Evolutionary conservation across 2,329 filamentous ascomycete species (phyloP), one percentile per base, ranked within the genome.

Genomic region (Kalaharituber pfeilii): DNA sequence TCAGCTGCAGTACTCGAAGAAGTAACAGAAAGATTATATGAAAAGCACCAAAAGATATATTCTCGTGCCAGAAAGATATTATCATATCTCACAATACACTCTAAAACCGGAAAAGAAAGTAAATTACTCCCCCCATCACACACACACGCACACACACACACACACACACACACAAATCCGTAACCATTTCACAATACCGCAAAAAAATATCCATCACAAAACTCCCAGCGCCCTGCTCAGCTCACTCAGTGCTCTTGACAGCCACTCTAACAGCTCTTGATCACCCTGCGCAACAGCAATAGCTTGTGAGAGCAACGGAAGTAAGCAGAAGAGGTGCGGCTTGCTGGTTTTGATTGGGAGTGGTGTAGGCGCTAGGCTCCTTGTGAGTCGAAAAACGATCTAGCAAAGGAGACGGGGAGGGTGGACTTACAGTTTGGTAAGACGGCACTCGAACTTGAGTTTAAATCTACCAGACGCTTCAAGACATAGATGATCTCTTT

Each of bases 301-400:
- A 1, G 81, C 82, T 60, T 75, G 74, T 18, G 82, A 75, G 50
- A 93, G 67, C 50, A 96, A 70, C 6, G 86, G 84, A 67, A 93
- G 94, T 58, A 98, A 68, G 65, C 82, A 75, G 60, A 85, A 73
- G 28, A 96, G 69, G 69, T 96, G 88, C 65, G 83, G 86, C 64
- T 79, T 79, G 13, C 70, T 71, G 57, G 77, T 73, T 56, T 75
- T 76, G 2, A 28, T 18, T 28, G 47, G 22, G 15, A 25, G 47
- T 74, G 71, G 42, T 15, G 18, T 47, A 18, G 33, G 33, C 20
- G 33, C 33, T 39, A 39, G 20, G 15, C 20, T 49, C 72, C 69
- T 1, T 42, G 11, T 22, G 27, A n/a, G n/a, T n/a, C n/a, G n/a
- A n/a, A n/a, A n/a, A n/a, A n/a, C n/a, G n/a, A 25, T 36, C 8